Evolutionary conservation across 2,329 filamentous ascomycete species (phyloP).

Genomic region (Celoporthe dispersa): DNA sequence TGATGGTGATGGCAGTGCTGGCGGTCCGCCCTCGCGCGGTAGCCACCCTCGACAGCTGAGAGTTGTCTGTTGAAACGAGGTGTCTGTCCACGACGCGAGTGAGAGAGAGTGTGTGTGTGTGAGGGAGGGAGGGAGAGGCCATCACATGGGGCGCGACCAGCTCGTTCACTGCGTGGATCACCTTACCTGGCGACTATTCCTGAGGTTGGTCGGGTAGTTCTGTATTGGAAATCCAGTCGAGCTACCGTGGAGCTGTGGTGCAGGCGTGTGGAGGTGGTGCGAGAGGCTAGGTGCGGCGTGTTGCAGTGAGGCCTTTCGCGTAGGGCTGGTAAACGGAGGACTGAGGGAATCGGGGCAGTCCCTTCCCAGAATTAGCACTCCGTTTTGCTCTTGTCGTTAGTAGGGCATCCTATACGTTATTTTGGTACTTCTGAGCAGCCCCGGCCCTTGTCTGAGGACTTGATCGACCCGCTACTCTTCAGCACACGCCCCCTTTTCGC

Average conservation of each 20-base stretch:
- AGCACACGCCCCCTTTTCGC: background rate
- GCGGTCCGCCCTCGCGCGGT: background rate
- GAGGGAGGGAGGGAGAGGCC: background rate
- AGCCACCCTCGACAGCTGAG: background rate
- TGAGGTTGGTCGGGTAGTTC: background rate
- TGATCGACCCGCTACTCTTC: constrained; percentile 5
- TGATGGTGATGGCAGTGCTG: background rate
- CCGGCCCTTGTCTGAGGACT: background rate
- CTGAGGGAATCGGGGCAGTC: background rate
- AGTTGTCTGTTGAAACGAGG: background rate
- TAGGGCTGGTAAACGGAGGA: constrained; percentile 17
- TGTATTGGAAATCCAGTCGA: background rate
- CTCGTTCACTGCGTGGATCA: background rate
- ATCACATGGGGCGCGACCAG: background rate
- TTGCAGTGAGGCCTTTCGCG: background rate
- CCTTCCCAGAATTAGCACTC: constrained; percentile 4
- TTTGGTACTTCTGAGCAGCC: constrained; percentile 14
- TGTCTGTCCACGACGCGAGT: too few species aligned
- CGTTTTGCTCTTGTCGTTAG: constrained; percentile 14
- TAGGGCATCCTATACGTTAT: constrained; percentile 5
- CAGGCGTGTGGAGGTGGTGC: background rate
- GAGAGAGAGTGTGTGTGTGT: too few species aligned
- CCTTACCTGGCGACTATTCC: background rate
- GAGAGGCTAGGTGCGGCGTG: background rate
- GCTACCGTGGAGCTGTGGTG: background rate